Evolutionary conservation across 495 filamentous ascomycete genomes (phyloP).

Genomic region (Neurospora sublineolata): DNA sequence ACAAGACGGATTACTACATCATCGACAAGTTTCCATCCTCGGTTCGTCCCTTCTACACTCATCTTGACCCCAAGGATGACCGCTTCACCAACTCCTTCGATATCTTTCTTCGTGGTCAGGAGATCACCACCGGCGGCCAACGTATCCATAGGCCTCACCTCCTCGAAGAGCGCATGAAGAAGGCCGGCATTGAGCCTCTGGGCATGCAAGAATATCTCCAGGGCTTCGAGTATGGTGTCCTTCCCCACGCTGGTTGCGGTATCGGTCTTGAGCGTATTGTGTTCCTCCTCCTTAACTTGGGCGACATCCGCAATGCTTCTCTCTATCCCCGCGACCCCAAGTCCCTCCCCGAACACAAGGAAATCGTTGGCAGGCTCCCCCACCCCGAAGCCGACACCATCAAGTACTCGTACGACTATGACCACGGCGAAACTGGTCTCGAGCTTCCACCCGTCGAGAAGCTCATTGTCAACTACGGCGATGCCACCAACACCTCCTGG

Average conservation of each 20-base stretch:
- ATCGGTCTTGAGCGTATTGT: conserved; percentile 81
- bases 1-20: conserved; percentile 83
- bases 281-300: conserved; percentile 71
- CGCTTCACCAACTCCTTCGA: conserved; percentile 84
- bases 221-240: conserved; percentile 77
- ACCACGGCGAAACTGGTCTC: conserved; percentile 28
- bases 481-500: conserved; percentile 81
- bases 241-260: conserved; percentile 82
- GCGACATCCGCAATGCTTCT: conserved; percentile 80
- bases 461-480: conserved; percentile 79
- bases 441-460: conserved; percentile 64
- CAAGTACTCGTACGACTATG: conserved; percentile 36
- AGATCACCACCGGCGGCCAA: conserved; percentile 84
- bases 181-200: conserved; percentile 59
- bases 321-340: conserved; percentile 78
- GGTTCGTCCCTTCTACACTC: conserved; percentile 88
- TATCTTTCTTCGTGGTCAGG: conserved; percentile 88
- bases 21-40: conserved; percentile 84
- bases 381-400: conserved; percentile 73
- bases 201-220: conserved; percentile 79
- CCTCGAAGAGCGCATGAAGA: conserved; percentile 66
- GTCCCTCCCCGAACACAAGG: conserved; percentile 50
- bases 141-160: conserved; percentile 74
- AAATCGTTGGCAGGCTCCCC: conserved; percentile 40
- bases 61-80: conserved; percentile 67